Evolutionary conservation across 1,139 yeast species (phyloP).

Genomic region (Protomyces pachydermus): DNA sequence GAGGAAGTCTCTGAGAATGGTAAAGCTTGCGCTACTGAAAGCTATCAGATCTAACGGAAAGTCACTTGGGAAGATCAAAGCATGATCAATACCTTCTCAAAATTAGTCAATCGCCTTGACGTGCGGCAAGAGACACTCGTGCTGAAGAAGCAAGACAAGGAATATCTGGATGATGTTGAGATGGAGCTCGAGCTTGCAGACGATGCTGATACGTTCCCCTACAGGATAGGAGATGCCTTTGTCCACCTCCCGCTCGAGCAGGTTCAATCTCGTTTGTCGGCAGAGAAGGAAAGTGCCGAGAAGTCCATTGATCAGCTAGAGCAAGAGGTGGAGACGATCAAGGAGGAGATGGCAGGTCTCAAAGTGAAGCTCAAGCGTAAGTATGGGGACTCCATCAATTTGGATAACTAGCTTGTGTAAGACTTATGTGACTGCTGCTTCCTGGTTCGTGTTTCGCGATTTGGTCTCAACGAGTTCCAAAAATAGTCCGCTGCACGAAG

Average conservation of each 20-base stretch:
- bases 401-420: slow-evolving; percentile 46
- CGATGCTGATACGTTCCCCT: slow-evolving; percentile 55
- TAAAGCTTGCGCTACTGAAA: neutral
- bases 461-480: neutral
- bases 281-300: slow-evolving; percentile 51
- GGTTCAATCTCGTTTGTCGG: slow-evolving; percentile 62
- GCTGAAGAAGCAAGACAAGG: slow-evolving; percentile 63
- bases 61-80: slow-evolving; percentile 88
- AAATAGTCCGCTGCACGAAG: too few relatives aligned
- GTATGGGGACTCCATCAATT: slow-evolving; percentile 83
- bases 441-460: neutral
- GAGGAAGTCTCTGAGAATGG: slow-evolving; percentile 23
- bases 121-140: slow-evolving; percentile 50
- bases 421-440: neutral
- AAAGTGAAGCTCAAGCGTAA: slow-evolving; percentile 77
- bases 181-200: slow-evolving; percentile 82
- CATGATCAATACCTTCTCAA: slow-evolving; percentile 80
- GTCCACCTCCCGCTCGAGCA: slow-evolving; percentile 60
- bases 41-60: neutral
- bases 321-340: slow-evolving; percentile 49
- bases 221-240: slow-evolving; percentile 72
- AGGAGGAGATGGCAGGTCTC: slow-evolving; percentile 52
- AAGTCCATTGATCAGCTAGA: slow-evolving; percentile 49
- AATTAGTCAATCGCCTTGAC: slow-evolving; percentile 67
- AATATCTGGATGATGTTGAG: slow-evolving; percentile 79